Conservation (phyloP, 176 grass and related monocot species). For the Alloteropsis semialata region DNA sequence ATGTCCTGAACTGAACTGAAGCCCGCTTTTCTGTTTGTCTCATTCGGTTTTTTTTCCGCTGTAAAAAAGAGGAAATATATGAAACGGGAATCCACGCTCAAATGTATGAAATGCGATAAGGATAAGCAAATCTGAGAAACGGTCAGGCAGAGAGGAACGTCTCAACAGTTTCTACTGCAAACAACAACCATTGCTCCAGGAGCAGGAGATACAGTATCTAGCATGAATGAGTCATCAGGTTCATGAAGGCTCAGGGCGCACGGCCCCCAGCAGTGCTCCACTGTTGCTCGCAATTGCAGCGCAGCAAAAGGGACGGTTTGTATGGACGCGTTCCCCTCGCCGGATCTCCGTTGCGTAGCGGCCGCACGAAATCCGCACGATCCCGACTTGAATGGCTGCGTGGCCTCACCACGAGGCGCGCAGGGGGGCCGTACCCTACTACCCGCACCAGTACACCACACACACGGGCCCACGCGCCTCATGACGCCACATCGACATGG, state of each 20-base stretch:
- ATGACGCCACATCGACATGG: neutral
- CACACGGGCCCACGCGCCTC: neutral
- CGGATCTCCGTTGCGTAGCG: neutral
- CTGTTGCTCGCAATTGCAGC: neutral
- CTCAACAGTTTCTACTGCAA: neutral
- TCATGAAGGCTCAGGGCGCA: neutral
- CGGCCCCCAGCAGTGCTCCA: neutral
- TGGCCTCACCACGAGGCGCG: neutral
- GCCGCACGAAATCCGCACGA: neutral
- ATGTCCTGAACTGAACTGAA: neutral
- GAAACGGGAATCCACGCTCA: neutral
- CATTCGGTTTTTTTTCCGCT: neutral
- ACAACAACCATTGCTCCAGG: neutral
- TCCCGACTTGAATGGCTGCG: conserved; percentile 14
- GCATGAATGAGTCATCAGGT: neutral
- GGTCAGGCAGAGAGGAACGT: neutral
- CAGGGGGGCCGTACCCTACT: neutral
- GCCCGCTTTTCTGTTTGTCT: neutral
- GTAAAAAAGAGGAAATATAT: neutral
- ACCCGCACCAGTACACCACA: too few relatives aligned
- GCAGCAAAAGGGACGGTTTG: neutral
- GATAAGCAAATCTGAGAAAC: neutral
- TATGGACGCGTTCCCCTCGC: neutral
- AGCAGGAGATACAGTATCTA: neutral
- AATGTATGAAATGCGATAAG: neutral